Percentiles rank a stretch among this genome's conserved stretches.
Conservation (phyloP, 1,284 basidiomycete species). For the Trichosporon inkin region DNA sequence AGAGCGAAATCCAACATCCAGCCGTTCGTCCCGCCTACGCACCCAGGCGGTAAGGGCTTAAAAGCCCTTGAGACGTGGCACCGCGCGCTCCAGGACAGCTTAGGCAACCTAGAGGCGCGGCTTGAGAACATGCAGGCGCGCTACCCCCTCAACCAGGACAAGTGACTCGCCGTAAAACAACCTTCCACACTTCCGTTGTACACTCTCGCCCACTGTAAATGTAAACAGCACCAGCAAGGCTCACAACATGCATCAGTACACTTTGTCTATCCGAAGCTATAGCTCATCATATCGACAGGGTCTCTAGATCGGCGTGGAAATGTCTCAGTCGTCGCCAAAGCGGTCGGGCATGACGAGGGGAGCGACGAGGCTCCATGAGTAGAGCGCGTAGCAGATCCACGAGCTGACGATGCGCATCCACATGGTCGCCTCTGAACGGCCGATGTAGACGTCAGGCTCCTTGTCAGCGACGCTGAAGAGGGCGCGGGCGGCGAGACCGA, state of each 20-base stretch:
- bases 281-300: slow-evolving; percentile 4
- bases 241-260: slow-evolving; percentile 19
- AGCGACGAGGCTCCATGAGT: slow-evolving; percentile 84
- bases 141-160: background rate
- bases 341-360: slow-evolving; percentile 78
- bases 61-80: slow-evolving; percentile 21
- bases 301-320: too few relatives aligned
- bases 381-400: slow-evolving; percentile 87
- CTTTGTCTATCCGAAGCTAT: background rate
- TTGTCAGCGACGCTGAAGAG: slow-evolving; percentile 22
- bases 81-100: slow-evolving; percentile 10
- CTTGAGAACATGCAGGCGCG: slow-evolving; percentile 6
- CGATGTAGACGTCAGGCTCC: slow-evolving; percentile 78
- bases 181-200: background rate
- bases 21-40: background rate
- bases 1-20: background rate
- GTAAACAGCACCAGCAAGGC: background rate
- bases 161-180: background rate
- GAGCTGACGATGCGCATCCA: slow-evolving; percentile 97
- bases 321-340: slow-evolving; percentile 43
- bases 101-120: slow-evolving; percentile 1
- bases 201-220: background rate
- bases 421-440: slow-evolving; percentile 93
- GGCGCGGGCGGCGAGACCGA: slow-evolving; percentile 4
- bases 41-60: background rate